Conservation (phyloP, 2,329 filamentous ascomycete species). For the Blastomyces emzantsi region DNA sequence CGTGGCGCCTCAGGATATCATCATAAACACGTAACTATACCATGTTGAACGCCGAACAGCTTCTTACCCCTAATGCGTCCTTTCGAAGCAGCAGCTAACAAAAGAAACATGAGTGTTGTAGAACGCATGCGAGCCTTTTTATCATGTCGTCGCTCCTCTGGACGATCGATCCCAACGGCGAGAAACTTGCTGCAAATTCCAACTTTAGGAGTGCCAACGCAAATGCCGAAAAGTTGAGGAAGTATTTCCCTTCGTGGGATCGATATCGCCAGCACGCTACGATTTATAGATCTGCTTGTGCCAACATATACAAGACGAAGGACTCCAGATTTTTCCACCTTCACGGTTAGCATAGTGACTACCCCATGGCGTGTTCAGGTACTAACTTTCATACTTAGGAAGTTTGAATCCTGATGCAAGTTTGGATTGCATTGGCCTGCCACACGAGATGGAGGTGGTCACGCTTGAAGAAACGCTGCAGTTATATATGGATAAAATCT, state of each 20-base stretch:
- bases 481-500: not conserved
- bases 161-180: conserved; percentile 27
- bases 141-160: conserved; percentile 35
- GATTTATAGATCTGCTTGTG: conserved; percentile 21
- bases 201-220: conserved; percentile 16
- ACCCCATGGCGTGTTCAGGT: not conserved
- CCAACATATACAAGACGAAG: conserved; percentile 42
- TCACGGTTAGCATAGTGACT: conserved; percentile 30
- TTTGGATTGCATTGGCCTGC: not conserved
- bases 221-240: conserved; percentile 16
- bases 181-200: conserved; percentile 15
- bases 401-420: not conserved
- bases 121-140: conserved; percentile 39
- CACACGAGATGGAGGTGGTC: conserved; percentile 4
- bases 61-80: not conserved
- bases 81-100: not conserved
- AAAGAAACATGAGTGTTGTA: conserved; percentile 8
- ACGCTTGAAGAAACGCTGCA: not conserved
- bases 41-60: not conserved
- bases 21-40: conserved; percentile 39
- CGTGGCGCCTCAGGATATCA: conserved; percentile 30
- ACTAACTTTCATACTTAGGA: not conserved
- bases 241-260: not conserved
- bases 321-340: conserved; percentile 41
- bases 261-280: conserved; percentile 14